These are phyloP conservation scores for Dendrobium chrysotoxum DNA, from an alignment of 106 monocot genomes.

Conservation along the genomic window DNA sequence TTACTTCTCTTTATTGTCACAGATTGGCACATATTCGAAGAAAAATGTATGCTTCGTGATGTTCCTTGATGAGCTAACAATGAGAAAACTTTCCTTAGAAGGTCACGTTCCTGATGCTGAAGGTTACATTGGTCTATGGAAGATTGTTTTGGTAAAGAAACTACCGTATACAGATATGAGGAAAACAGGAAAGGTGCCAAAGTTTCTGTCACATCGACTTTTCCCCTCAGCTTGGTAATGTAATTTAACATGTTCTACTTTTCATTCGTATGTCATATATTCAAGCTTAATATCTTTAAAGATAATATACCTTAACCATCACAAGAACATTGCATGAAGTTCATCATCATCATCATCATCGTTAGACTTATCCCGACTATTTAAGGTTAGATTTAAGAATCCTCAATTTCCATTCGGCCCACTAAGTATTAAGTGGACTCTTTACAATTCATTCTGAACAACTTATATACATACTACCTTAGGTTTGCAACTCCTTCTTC, in stretches of 20 bases:
- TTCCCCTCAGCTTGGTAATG: slow-evolving; percentile 15
- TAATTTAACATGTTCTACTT: not conserved
- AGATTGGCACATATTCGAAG: slow-evolving; percentile 77
- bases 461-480: too few relatives aligned
- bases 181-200: slow-evolving; percentile 13
- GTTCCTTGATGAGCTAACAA: slow-evolving; percentile 81
- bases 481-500: too few relatives aligned
- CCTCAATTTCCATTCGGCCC: too few relatives aligned
- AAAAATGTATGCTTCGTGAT: slow-evolving; percentile 85
- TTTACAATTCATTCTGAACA: too few relatives aligned
- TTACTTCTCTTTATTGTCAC: slow-evolving; percentile 20
- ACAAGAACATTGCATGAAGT: not conserved
- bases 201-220: slow-evolving; percentile 11
- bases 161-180: slow-evolving; percentile 82
- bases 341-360: not conserved
- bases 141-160: slow-evolving; percentile 62
- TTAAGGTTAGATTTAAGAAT: too few relatives aligned
- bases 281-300: too few relatives aligned
- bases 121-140: slow-evolving; percentile 84
- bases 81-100: slow-evolving; percentile 67
- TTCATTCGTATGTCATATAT: not conserved
- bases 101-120: slow-evolving; percentile 67
- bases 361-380: too few relatives aligned
- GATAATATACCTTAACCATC: too few relatives aligned
- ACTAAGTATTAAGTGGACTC: too few relatives aligned